Evolutionary conservation across 306 rosid species (phyloP), one percentile per base, ranked within the genome.

Genomic region (Quercus dentata): DNA sequence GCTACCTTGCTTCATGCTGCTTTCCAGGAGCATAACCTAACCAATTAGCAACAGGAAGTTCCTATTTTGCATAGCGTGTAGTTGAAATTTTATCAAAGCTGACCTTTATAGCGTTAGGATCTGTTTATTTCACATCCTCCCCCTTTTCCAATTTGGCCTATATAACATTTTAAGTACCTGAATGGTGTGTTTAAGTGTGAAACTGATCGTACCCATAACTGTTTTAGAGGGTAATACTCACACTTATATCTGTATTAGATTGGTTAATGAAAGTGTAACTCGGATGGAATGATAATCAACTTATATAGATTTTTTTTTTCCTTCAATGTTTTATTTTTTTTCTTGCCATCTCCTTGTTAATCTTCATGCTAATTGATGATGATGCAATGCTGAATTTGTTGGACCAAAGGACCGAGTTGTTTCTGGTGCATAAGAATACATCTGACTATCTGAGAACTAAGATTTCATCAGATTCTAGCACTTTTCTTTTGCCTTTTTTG

Each of bases 11-110:
- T 67, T 57, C 79, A 67, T 80, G 81, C 79, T 23, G 71, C 85
- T 49, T 75, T 73, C 74, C 78, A 70, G 83, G 86, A 85, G 83
- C 85, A 86, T 90, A 89, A 88, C 83, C 97, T 89, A 92, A 92
- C 97, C 84, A 78, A 73, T 74, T 85, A 92, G 94, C 87, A 78
- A 89, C 90, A 90, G 88, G 70, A 35, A 56, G 64, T 57, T 79
- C 86, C 63, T 79, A 80, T 82, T 86, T 86, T 78, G 81, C 85
- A 72, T 87, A 90, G 94, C 84, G 49, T 85, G 87, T 89, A 87
- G 93, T 80, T 86, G 74, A 84, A 79, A 70, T 82, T 82, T 71
- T 76, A 74, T 76, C 12, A 21, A 67, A 84, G 83, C 78, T 83
- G 68, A 74, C 80, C 75, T 74, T 76, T 71, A 49, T 85, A 85